Percentiles rank a stretch among this genome's conserved stretches.
Evolutionary conservation across 768 basidiomycete species (phyloP).

Genomic region (Aureoboletus auriporus): DNA sequence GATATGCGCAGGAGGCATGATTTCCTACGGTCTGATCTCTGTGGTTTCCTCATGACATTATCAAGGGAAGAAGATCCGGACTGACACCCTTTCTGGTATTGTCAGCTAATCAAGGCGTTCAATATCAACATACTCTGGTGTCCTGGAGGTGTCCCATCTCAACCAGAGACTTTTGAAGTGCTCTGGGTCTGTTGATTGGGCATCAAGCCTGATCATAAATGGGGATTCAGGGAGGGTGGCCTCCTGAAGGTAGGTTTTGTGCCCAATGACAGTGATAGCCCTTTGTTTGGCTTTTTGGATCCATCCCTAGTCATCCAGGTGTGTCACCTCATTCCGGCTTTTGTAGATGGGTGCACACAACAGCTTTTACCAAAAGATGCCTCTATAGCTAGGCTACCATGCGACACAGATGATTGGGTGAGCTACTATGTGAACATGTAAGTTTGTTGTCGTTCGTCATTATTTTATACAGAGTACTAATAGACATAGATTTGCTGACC

Average conservation of each 20-base stretch:
- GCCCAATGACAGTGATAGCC: neutral
- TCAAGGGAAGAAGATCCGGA: neutral
- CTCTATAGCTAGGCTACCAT: neutral
- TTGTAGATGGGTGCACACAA: neutral
- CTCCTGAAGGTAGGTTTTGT: neutral
- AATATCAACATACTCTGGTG: neutral
- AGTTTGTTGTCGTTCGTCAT: neutral
- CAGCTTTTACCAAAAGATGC: neutral
- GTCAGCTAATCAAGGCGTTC: neutral
- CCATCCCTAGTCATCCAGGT: neutral
- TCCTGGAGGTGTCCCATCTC: neutral
- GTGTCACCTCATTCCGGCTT: neutral
- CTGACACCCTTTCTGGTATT: conserved; percentile 1
- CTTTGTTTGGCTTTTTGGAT: conserved; percentile 2
- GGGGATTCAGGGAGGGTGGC: neutral
- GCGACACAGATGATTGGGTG: neutral
- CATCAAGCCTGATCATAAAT: neutral
- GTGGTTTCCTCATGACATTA: neutral
- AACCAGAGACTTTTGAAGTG: neutral
- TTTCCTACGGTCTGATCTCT: neutral
- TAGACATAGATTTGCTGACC: neutral
- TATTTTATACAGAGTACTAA: neutral
- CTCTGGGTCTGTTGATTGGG: conserved; percentile 4
- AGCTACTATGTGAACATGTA: conserved; percentile 2
- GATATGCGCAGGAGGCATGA: neutral